Evolutionary conservation across 306 rosid species (phyloP), one percentile per base, ranked within the genome.

Genomic region (Mimosa bimucronata): DNA sequence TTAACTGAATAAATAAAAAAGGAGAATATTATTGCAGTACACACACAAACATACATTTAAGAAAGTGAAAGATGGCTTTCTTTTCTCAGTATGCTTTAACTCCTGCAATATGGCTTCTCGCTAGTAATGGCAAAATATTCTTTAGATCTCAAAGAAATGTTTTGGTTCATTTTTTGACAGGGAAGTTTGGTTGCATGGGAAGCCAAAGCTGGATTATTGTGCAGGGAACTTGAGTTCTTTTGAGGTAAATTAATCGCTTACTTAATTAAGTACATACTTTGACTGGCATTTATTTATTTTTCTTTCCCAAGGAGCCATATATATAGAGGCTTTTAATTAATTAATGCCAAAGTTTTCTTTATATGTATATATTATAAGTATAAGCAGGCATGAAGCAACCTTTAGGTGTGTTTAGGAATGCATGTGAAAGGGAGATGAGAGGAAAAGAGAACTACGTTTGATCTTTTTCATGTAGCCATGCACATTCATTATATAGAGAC

Each of bases 121-220:
- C 85, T 73, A 79, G 74, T 89, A 86, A 89, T 85, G 73, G 82
- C 78, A 83, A 88, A 86, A 73, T 85, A 78, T 84, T 84, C 50
- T 45, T 15, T 13, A 45, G 50, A 89, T 73, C 66, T 65, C 81
- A 9, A 66, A 69, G 70, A 38, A 40, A 44, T 67, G 74, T 69
- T 91, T 85, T 86, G 81, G 76, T 86, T 87, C 78, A 7, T 16
- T 21, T 21, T 67, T 67, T 86, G 83, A 90, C 91, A 94, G 97
- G 86, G 98, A 92, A 91, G 92, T 91, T 86, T 92, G 94, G 92
- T 88, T 94, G 90, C 90, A 92, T 85, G 89, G 94, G 46, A 89
- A 84, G 77, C 83, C 91, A 88, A 91, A 90, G 86, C 86, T 38
- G 38, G 85, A 89, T 86, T 89, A 89, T 82, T 92, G 90, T 83